Conservation (phyloP, 2,329 filamentous ascomycete species). For the Aphanocladium album region DNA sequence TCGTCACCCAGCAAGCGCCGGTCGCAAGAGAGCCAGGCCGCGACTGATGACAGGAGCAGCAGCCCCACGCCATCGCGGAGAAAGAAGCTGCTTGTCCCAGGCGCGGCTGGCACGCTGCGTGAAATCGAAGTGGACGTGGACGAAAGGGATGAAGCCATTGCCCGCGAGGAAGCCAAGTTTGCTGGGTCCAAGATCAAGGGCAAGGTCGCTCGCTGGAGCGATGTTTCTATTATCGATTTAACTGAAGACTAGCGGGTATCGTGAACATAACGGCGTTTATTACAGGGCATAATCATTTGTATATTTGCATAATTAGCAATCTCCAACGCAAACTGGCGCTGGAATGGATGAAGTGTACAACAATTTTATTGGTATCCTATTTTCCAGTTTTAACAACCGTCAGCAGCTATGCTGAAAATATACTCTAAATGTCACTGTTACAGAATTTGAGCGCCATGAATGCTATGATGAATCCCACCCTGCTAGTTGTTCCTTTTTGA, state of each 20-base stretch:
- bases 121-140: constrained; percentile 10
- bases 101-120: neutral
- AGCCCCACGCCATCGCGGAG: constrained; percentile 5
- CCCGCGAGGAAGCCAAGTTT: neutral
- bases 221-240: constrained; percentile 30
- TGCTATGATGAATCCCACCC: neutral
- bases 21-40: constrained; percentile 4
- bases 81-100: constrained; percentile 10
- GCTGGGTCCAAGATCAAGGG: neutral
- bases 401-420: neutral
- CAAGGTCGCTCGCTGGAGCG: constrained; percentile 25
- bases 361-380: neutral
- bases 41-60: neutral
- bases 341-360: neutral
- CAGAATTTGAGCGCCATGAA: constrained; percentile 6
- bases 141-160: neutral
- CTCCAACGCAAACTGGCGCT: neutral
- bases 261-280: neutral
- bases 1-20: constrained; percentile 7
- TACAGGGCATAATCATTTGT: neutral
- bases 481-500: neutral
- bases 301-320: neutral
- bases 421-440: neutral
- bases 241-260: constrained; percentile 20
- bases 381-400: neutral